Percentiles rank a stretch among this genome's conserved stretches.
These are phyloP conservation scores for Fraxinus baroniana DNA, from an alignment of 305 asterid genomes.

Conservation along the genomic window DNA sequence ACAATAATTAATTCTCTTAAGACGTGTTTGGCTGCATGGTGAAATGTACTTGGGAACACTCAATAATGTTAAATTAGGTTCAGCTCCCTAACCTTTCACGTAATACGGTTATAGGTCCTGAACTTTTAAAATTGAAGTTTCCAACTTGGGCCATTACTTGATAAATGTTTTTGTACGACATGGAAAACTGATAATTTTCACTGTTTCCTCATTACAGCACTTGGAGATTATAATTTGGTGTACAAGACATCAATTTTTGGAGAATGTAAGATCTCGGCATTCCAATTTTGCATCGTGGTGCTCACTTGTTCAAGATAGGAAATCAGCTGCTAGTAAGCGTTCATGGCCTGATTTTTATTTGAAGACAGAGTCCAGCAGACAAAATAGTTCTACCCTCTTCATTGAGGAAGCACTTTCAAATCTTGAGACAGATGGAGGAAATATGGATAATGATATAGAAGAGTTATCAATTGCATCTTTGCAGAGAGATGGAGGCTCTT, in stretches of 20 bases:
- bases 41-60: background rate
- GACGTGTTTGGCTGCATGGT: background rate
- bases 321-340: conserved; percentile 60
- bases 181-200: background rate
- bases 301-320: conserved; percentile 62
- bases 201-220: conserved; percentile 55
- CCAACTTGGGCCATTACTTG: conserved; percentile 2
- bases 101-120: background rate
- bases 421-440: conserved; percentile 63
- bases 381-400: conserved; percentile 59
- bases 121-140: background rate
- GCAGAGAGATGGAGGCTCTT: conserved; percentile 47
- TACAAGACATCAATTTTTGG: conserved; percentile 75
- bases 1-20: background rate
- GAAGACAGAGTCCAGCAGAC: conserved; percentile 40
- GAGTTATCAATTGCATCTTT: conserved; percentile 48
- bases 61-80: background rate
- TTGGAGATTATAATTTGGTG: conserved; percentile 90
- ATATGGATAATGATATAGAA: conserved; percentile 44
- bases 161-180: conserved; percentile 13
- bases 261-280: conserved; percentile 53
- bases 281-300: conserved; percentile 62
- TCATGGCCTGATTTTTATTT: conserved; percentile 72
- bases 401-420: conserved; percentile 86
- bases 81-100: background rate